These are phyloP conservation scores for Gaultheria prostrata DNA, from an alignment of 148 eudicot species.

Conservation along the genomic window DNA sequence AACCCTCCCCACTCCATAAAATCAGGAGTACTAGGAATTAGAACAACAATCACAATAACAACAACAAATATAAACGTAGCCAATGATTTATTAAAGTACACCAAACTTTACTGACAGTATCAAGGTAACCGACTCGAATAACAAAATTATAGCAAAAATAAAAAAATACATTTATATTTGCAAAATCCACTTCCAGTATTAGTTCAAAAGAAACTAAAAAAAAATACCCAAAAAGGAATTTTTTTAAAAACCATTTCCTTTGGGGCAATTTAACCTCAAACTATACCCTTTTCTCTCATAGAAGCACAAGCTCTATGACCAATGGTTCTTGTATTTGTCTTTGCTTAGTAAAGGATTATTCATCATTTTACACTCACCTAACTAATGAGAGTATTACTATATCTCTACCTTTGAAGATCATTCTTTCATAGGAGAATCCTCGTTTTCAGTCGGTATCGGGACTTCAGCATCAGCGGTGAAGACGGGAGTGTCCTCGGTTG, in stretches of 20 bases:
- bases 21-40: no score
- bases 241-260: background rate
- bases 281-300: background rate
- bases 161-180: background rate
- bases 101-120: background rate
- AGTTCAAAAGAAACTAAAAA: background rate
- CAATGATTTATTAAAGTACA: background rate
- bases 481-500: conserved; percentile 6
- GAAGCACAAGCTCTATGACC: background rate
- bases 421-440: background rate
- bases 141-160: background rate
- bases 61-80: background rate
- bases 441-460: background rate
- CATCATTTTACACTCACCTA: background rate
- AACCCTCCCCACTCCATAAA: no score
- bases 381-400: background rate
- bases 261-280: background rate
- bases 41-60: no score
- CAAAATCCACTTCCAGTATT: background rate
- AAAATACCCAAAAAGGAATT: background rate
- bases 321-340: background rate
- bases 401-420: background rate
- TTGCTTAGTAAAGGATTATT: background rate
- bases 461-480: background rate
- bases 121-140: background rate